Evolutionary conservation across 2,329 filamentous ascomycete species (phyloP).

Genomic region (Hypoxylon sp.): DNA sequence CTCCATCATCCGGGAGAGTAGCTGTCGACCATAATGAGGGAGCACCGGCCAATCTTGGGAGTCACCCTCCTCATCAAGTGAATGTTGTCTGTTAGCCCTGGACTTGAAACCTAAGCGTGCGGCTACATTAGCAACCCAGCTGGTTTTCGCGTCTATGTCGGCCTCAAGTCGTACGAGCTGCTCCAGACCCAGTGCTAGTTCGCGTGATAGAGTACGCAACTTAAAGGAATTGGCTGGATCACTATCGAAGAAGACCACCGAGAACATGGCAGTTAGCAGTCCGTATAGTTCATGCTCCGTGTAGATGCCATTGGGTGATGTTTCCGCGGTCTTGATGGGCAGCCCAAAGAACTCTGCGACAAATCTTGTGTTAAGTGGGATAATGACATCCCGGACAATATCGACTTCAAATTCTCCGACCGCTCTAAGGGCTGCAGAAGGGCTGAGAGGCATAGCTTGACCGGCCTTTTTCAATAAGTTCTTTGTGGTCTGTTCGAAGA

Average conservation of each 20-base stretch:
- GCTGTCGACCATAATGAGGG: conserved; percentile 69
- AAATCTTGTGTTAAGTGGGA: conserved; percentile 67
- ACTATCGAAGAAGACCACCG: conserved; percentile 67
- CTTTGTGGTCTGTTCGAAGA: conserved; percentile 66
- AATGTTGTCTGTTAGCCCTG: neutral
- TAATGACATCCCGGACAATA: conserved; percentile 65
- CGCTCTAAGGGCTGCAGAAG: conserved; percentile 30
- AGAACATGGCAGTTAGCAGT: conserved; percentile 69
- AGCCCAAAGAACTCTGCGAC: conserved; percentile 67
- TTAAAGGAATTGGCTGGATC: conserved; percentile 70
- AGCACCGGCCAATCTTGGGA: conserved; percentile 59
- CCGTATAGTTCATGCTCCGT: conserved; percentile 69
- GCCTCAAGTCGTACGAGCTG: conserved; percentile 65
- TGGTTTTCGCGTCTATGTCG: conserved; percentile 60
- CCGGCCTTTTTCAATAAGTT: conserved; percentile 63
- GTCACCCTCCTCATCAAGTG: conserved; percentile 57
- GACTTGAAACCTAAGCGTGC: conserved; percentile 43
- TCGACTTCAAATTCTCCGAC: conserved; percentile 68
- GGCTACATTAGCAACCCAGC: conserved; percentile 61
- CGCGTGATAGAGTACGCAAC: conserved; percentile 63
- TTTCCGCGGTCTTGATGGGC: conserved; percentile 66
- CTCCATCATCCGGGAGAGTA: conserved; percentile 68
- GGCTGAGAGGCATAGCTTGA: conserved; percentile 17
- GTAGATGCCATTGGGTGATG: conserved; percentile 63
- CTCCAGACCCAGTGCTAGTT: conserved; percentile 65